Evolutionary conservation across 441 rosid genomes (phyloP), one percentile per base, ranked within the genome.

Genomic region (Raphanus hybrid): DNA sequence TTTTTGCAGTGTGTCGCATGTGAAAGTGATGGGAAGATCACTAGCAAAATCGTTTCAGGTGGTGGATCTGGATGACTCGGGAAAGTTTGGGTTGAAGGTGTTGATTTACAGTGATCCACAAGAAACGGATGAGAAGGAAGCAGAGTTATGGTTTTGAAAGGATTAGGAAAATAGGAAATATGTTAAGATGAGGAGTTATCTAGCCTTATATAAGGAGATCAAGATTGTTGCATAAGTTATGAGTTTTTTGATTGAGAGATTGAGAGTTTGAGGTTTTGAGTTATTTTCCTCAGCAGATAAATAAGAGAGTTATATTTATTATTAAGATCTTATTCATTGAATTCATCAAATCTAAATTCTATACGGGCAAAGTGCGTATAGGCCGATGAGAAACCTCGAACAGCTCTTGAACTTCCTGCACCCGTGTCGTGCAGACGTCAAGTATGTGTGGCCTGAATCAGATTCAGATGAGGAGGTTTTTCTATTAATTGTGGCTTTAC

Each of bases 11-110:
- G 81, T 93, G 27, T 73, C 90, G 4, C 88, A 85, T 61, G 95
- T 93, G 20, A 76, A 82, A 78, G 92, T 83, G 64, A 8, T 85
- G 62, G 98, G 98, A 73, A 85, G 89, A 39, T 84, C 89, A 2
- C 72, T 89, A 41, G 83, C 80, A 26, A 85, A 87, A 14, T 75
- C 87, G 39, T 85, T 93, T 71, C 68, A 75, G 16, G 69, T 82
- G 61, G 83, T 79, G 73, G 81, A 77, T 9, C 48, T 69, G 34
- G 87, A 86, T 61, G 89, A 85, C 15, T 64, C 83, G 0, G 90
- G 85, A 3, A 86, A 82, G 59, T 86, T 86, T 75, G 83, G 71
- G 18, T 73, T 93, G 76, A 78, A 86, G 70, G 89, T 78, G 4
- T 37, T 64, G 74, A 84, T 84, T 64, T 89, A 86, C 58, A 23